phyloP scores from a whole-genome alignment of 2,329 filamentous ascomycete genomes.

The Ophiostoma piceae region DNA sequence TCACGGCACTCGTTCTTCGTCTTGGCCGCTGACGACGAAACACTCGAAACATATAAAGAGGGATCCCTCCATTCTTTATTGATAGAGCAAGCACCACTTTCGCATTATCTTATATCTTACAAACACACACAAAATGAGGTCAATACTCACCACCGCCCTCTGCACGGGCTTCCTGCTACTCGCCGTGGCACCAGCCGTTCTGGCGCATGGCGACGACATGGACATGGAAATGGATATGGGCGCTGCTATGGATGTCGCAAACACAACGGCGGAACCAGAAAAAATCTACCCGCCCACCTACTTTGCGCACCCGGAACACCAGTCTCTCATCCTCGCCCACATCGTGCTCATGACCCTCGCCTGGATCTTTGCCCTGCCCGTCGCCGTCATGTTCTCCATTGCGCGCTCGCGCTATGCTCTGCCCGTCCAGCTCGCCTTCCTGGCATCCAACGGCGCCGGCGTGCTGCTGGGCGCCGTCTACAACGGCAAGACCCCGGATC shows the following conservation, averaged over 20 bases:
- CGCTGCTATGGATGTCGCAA: slow-evolving; percentile 26
- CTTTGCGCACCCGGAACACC: slow-evolving; percentile 52
- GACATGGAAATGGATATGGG: slow-evolving; percentile 25
- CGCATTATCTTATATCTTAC: background rate
- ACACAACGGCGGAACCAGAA: slow-evolving; percentile 24
- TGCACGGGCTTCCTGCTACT: slow-evolving; percentile 30
- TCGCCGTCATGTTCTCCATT: slow-evolving; percentile 80
- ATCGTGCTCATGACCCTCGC: slow-evolving; percentile 63
- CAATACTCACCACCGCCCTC: slow-evolving; percentile 21
- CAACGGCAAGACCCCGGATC: slow-evolving; percentile 73
- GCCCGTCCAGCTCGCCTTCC: slow-evolving; percentile 61
- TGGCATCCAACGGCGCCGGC: slow-evolving; percentile 58
- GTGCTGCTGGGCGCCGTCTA: slow-evolving; percentile 65
- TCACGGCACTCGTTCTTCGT: background rate
- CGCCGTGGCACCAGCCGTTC: slow-evolving; percentile 30
- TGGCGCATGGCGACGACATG: slow-evolving; percentile 32
- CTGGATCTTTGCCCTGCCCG: slow-evolving; percentile 68
- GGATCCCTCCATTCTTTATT: too few species aligned
- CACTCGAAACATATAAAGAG: background rate
- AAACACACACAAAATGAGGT: slow-evolving; percentile 15
- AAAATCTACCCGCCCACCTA: slow-evolving; percentile 47
- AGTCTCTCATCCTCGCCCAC: slow-evolving; percentile 60
- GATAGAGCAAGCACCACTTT: too few species aligned
- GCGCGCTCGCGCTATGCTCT: slow-evolving; percentile 71
- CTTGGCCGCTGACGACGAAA: slow-evolving; percentile 9